Evolutionary conservation across 78 protist genomes (phyloP).

Genomic region (Polysphondylium violaceum): DNA sequence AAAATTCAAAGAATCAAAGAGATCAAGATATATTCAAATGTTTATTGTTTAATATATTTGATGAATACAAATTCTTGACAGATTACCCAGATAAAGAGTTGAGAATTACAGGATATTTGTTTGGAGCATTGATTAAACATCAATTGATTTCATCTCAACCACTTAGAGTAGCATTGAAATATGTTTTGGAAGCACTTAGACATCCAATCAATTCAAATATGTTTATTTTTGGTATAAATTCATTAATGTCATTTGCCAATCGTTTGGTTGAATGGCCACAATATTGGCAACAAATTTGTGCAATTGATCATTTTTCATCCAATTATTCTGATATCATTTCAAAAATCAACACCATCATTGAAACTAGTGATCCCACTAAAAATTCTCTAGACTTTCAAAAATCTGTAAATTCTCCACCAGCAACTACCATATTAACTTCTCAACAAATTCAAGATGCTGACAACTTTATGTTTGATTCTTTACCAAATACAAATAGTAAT

Average conservation of each 20-base stretch:
- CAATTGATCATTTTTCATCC: slow-evolving; percentile 50
- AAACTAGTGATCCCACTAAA: not conserved
- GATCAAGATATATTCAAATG: slow-evolving; percentile 89
- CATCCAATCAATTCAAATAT: slow-evolving; percentile 67
- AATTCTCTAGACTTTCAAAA: not conserved
- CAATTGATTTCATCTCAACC: slow-evolving; percentile 80
- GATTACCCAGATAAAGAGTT: slow-evolving; percentile 95
- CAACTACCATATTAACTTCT: slow-evolving; percentile 7
- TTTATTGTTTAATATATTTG: slow-evolving; percentile 95
- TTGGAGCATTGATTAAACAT: slow-evolving; percentile 94
- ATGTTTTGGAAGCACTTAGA: slow-evolving; percentile 89
- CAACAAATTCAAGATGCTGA: slow-evolving; percentile 64
- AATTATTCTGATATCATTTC: slow-evolving; percentile 47
- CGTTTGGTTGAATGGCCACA: slow-evolving; percentile 96
- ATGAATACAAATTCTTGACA: slow-evolving; percentile 94
- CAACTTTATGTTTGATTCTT: slow-evolving; percentile 32
- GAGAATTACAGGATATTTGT: slow-evolving; percentile 89
- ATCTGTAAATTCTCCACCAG: slow-evolving; percentile 31
- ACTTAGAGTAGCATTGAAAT: slow-evolving; percentile 87
- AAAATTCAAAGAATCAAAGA: slow-evolving; percentile 71
- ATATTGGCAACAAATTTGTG: slow-evolving; percentile 88
- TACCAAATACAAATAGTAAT: not conserved
- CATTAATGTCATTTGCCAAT: slow-evolving; percentile 88
- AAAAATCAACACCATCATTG: slow-evolving; percentile 28
- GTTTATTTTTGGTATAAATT: slow-evolving; percentile 91